These are phyloP conservation scores for Ocimum tenuiflorum DNA, from an alignment of 257 asterid species.

Conservation along the genomic window DNA sequence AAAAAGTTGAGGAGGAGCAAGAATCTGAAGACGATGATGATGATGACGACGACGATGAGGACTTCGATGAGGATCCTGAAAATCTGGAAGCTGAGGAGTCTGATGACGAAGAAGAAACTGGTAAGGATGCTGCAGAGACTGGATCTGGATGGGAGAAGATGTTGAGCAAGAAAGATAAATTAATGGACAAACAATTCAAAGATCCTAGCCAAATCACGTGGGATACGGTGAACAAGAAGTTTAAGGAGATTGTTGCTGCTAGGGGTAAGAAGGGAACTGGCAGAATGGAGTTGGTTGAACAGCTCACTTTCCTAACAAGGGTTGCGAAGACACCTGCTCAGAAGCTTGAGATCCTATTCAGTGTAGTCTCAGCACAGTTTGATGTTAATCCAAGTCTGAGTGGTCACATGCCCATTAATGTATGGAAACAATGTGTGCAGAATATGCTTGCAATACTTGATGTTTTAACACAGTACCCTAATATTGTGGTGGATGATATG, in stretches of 20 bases:
- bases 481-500: conserved; percentile 85
- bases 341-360: conserved; percentile 86
- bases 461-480: conserved; percentile 64
- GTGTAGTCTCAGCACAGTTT: conserved; percentile 86
- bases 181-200: conserved; percentile 82
- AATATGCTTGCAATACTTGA: conserved; percentile 69
- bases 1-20: conserved; percentile 47
- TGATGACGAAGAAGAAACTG: conserved; percentile 43
- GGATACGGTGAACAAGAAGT: conserved; percentile 88
- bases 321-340: conserved; percentile 97
- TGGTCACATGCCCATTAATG: conserved; percentile 93
- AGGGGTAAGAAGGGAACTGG: conserved; percentile 97
- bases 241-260: conserved; percentile 80
- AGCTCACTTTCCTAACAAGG: conserved; percentile 81
- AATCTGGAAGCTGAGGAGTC: conserved; percentile 38
- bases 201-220: conserved; percentile 88
- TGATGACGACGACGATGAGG: conserved; percentile 41
- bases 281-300: conserved; percentile 82
- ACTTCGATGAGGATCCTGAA: conserved; percentile 46
- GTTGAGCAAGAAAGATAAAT: conserved; percentile 83
- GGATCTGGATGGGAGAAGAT: conserved; percentile 72
- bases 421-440: conserved; percentile 86
- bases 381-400: conserved; percentile 79
- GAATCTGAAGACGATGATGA: conserved; percentile 58
- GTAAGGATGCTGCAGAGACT: conserved; percentile 25